Evolutionary conservation across 2,329 filamentous ascomycete species (phyloP).

Genomic region (Fusarium sororula): DNA sequence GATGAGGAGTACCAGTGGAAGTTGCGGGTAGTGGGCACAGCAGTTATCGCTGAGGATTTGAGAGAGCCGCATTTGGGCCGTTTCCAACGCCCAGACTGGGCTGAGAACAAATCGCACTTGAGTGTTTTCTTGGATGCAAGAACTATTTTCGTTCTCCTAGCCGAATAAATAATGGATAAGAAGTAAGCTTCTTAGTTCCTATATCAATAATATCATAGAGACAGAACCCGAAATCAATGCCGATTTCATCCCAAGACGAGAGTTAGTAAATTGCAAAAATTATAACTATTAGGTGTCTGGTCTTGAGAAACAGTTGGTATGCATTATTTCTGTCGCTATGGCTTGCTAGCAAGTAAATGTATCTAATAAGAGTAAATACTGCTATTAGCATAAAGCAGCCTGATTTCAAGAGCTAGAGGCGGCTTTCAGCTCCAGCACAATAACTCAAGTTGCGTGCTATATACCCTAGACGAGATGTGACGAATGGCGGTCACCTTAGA

Average conservation of each 20-base stretch:
- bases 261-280: too few relatives aligned
- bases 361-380: too few relatives aligned
- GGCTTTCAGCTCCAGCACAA: too few relatives aligned
- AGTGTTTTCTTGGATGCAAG: not conserved
- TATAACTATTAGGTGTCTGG: too few relatives aligned
- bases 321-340: too few relatives aligned
- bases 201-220: rapidly evolving
- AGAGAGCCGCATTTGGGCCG: rapidly evolving
- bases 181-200: not conserved
- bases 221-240: rapidly evolving
- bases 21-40: not conserved
- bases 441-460: rapidly evolving
- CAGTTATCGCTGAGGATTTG: not conserved
- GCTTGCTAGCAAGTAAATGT: too few relatives aligned
- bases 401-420: too few relatives aligned
- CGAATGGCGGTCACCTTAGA: rapidly evolving
- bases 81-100: not conserved
- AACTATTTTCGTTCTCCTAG: not conserved
- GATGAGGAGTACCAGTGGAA: rapidly evolving
- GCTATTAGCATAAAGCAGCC: too few relatives aligned
- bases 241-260: too few relatives aligned
- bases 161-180: not conserved
- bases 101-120: rapidly evolving
- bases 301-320: too few relatives aligned
- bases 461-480: rapidly evolving